Base-by-base conservation (phyloP, 345 rosid genomes). In the Brassica rapa region DNA sequence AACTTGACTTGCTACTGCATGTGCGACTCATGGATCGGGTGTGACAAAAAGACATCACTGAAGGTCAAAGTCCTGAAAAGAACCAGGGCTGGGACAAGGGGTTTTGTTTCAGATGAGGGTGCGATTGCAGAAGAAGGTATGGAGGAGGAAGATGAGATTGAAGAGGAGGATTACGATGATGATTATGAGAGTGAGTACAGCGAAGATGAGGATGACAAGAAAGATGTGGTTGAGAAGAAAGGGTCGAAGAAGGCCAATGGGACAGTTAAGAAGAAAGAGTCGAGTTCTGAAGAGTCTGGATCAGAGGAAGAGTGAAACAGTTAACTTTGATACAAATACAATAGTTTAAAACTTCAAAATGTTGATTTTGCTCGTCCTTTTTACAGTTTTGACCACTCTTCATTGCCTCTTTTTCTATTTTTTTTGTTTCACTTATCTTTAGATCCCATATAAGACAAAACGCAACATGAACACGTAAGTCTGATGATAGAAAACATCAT, bases 11-110 rank as follows among this genome's bases (percentile, higher is more conserved):
- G 98, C 82, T 88, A 81, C 85, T 91, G 96, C 85, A 71, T 95
- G 86, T 88, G 98, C 10, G 98, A 95, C 81, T 85, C 98, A 6
- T 95, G 98, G 98, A 87, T 95, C 37, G 99, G 99, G 2, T 95
- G 99, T 56, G 99, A 95, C 83, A 86, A 70, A 68, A 90, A 77
- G 86, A 74, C 81, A 16, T 87, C 86, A 57, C 66, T 88, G 78
- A 95, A 93, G 84, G 87, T 93, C 66, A 95, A 93, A 82, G 83
- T 95, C 73, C 83, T 91, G 81, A 95, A 90, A 77, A 83, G 93
- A 79, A 91, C 99, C 24, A 83, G 98, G 67, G 94, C 96, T 8
- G 98, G 97, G 39, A 85, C 93, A 2, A 86, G 97, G 15, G 96
- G 91, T 16, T 62, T 81, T 12, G 78, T 84, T 3, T 68, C 88